Evolutionary conservation across 257 asterid species (phyloP).

Genomic region (Scutellaria barbata): DNA sequence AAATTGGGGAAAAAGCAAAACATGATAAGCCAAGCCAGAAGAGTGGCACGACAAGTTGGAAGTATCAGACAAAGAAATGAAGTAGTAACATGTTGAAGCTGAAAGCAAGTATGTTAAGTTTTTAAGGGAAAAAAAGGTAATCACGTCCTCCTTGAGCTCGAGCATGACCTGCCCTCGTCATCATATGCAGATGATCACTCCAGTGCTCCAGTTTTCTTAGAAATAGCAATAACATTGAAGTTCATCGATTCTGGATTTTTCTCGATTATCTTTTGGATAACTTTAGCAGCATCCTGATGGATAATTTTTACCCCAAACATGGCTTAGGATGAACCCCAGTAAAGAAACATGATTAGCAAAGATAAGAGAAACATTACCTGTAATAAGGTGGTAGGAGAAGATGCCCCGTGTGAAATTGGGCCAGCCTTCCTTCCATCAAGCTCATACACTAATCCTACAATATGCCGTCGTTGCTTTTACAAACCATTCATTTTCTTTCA

Average conservation of each 20-base stretch:
- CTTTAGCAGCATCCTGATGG: constrained; percentile 78
- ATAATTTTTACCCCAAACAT: too few relatives aligned
- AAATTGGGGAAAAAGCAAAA: too few relatives aligned
- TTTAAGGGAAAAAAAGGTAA: not conserved
- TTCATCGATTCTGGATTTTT: constrained; percentile 75
- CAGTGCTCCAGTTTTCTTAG: constrained; percentile 51
- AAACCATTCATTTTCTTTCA: not conserved
- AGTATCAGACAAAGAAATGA: too few relatives aligned
- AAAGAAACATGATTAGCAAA: too few relatives aligned
- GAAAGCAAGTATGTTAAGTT: not conserved
- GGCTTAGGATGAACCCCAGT: too few relatives aligned
- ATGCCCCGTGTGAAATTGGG: constrained; percentile 82
- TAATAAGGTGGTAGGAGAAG: constrained; percentile 65
- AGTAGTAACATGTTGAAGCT: not conserved
- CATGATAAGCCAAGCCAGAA: too few relatives aligned
- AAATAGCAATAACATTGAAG: constrained; percentile 78
- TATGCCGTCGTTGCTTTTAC: not conserved
- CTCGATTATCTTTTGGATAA: constrained; percentile 63
- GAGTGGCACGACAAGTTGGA: too few relatives aligned
- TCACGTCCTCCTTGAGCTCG: constrained; percentile 14
- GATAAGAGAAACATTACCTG: constrained; percentile 47
- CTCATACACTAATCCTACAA: constrained; percentile 80
- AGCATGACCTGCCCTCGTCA: not conserved
- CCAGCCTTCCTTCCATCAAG: constrained; percentile 91
- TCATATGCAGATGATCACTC: constrained; percentile 4